Percentiles rank a stretch among this genome's conserved stretches.
Evolutionary conservation across 352 stramenopile species (phyloP).

Genomic region (Phytopythium litorale): DNA sequence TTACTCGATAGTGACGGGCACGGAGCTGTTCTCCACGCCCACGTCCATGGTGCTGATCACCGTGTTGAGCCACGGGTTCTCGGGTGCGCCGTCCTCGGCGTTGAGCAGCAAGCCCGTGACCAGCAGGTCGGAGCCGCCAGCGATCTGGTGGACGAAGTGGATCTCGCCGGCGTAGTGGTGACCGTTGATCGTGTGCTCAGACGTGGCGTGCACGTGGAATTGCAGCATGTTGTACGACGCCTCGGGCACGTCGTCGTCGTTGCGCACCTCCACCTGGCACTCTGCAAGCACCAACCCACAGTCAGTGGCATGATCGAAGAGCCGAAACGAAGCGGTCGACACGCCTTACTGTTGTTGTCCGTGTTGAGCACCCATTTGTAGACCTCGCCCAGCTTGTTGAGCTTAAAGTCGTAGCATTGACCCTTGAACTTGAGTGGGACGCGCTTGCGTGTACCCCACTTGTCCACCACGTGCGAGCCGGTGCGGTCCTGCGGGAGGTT

Average conservation of each 20-base stretch:
- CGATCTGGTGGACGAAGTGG: conserved; percentile 47
- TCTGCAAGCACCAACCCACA: conserved; percentile 15
- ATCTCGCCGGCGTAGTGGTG: conserved; percentile 43
- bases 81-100: conserved; percentile 20
- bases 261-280: conserved; percentile 48
- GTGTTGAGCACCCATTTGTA: conserved; percentile 56
- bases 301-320: background rate
- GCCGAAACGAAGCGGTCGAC: background rate
- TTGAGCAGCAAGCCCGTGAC: conserved; percentile 41
- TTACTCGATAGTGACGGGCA: conserved; percentile 35
- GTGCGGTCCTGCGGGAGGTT: conserved; percentile 37
- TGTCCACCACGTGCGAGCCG: conserved; percentile 26
- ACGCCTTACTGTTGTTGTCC: conserved; percentile 23
- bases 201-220: conserved; percentile 47
- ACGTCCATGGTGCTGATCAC: conserved; percentile 39
- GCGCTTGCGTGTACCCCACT: conserved; percentile 34
- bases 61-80: conserved; percentile 45
- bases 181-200: conserved; percentile 42
- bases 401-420: conserved; percentile 44
- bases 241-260: conserved; percentile 18
- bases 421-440: conserved; percentile 47
- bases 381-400: conserved; percentile 57
- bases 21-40: conserved; percentile 11
- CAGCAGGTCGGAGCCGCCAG: conserved; percentile 21
- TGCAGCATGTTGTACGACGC: conserved; percentile 49